Evolutionary conservation across 1,284 basidiomycete genomes (phyloP), one percentile per base, ranked within the genome.

Genomic region (Heimioporus retisporus): DNA sequence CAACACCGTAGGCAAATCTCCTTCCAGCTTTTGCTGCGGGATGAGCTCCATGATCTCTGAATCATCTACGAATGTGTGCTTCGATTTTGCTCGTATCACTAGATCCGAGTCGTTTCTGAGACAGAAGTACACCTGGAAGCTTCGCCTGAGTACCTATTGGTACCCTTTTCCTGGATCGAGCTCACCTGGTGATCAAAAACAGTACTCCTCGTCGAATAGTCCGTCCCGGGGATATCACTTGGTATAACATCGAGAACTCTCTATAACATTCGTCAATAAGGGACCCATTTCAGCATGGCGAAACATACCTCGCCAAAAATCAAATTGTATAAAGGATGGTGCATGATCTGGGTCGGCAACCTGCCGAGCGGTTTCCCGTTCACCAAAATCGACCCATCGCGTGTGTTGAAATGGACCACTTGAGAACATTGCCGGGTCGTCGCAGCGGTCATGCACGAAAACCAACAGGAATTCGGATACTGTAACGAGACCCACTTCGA

Each of bases 311-410:
- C 31, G n/a, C 69, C 71, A 50, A 81, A 78, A 23, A 86, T 67
- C 0, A 77, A 69, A 2, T 46, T 31, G 57, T 81, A 87, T 0
- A 75, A 71, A 1, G 77, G 50, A 71, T 85, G 80, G 0, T 43
- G 31, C 0, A 75, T 31, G 25, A 85, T 82, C 0, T 21, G 46
- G 16, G 68, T 63, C 0, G 85, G 83, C 28, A 87, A 73, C 43
- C 80, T 75, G 14, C 81, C 79, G 4, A 84, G 63, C 2, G 81
- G 75, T 60, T 78, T 77, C 0, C 84, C 85, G 51, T 83, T 73
- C 0, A 48, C 61, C 8, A 31, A 21, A 55, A 55, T 28, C 25
- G 42, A 58, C 6, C 43, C 56, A 43, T 57, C 25, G 5, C 40
- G n/a, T 18, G 42, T 15, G 15, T 14, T 14, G 42, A 66, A 59